A percentile compares a stretch with the other conserved stretches of the same genome.
phyloP scores from a whole-genome alignment of 176 grass and related monocot genomes.

The Oryza brachyantha region DNA sequence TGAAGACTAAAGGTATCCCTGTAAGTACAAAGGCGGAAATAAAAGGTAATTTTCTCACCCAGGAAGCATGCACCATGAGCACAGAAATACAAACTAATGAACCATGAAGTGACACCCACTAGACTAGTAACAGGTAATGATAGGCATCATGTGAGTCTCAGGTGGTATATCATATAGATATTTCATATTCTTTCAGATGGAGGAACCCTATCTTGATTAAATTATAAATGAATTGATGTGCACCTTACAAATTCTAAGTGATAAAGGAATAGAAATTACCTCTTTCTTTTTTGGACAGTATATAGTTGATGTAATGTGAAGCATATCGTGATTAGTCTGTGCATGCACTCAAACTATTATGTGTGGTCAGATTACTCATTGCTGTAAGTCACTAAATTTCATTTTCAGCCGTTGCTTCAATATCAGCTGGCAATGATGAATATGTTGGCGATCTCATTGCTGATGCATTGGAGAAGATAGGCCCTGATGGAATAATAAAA shows the following conservation, averaged over 20 bases:
- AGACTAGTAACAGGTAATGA: neutral
- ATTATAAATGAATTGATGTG: neutral
- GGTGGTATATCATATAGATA: neutral
- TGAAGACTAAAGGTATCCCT: slow-evolving; percentile 63
- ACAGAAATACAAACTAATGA: neutral
- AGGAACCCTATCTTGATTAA: neutral
- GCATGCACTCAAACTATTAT: neutral
- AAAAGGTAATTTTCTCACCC: slow-evolving; percentile 62
- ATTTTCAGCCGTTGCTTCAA: slow-evolving; percentile 74
- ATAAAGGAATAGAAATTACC: neutral
- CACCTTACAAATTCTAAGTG: neutral
- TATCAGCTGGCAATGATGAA: slow-evolving; percentile 93
- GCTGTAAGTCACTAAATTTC: slow-evolving; percentile 17
- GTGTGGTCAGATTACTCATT: neutral
- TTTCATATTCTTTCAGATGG: neutral
- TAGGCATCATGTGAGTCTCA: neutral
- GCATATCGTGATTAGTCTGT: neutral
- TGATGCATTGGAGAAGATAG: slow-evolving; percentile 84
- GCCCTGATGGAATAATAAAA: slow-evolving; percentile 86
- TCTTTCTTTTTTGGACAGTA: neutral
- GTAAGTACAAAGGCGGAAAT: slow-evolving; percentile 76
- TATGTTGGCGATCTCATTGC: slow-evolving; percentile 89
- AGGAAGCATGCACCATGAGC: neutral
- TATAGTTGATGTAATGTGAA: neutral
- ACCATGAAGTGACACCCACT: neutral